Percentiles rank a stretch among this genome's conserved stretches.
Evolutionary conservation across 257 asterid genomes (phyloP).

Genomic region (Fraxinus excelsior): DNA sequence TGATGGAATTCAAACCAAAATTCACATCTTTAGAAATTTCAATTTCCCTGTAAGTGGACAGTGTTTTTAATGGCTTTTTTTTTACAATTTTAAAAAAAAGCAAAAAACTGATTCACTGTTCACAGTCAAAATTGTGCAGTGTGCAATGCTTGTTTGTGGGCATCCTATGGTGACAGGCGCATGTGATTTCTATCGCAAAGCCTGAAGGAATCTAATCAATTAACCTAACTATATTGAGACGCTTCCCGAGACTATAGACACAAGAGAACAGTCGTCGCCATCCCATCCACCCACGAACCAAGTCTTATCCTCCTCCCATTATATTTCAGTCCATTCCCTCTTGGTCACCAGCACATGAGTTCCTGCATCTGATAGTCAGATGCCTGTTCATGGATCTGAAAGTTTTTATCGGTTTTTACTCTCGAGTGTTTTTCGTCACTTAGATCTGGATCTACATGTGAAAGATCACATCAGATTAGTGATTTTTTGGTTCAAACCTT

Average conservation of each 20-base stretch:
- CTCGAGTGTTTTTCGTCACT: neutral
- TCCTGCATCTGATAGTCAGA: neutral
- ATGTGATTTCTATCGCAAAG: neutral
- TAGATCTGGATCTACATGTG: neutral
- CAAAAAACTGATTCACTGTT: neutral
- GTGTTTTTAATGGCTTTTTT: neutral
- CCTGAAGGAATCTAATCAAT: neutral
- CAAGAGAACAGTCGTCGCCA: neutral
- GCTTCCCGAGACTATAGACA: neutral
- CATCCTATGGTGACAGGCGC: neutral
- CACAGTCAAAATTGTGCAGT: neutral
- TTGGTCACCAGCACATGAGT: neutral
- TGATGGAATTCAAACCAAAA: neutral
- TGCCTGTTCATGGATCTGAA: neutral
- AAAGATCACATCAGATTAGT: neutral
- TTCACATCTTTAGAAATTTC: neutral
- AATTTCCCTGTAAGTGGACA: neutral
- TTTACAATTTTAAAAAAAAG: neutral
- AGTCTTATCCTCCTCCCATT: neutral
- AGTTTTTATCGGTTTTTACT: neutral
- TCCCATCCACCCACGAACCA: neutral
- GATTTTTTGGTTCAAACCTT: neutral
- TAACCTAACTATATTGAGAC: neutral
- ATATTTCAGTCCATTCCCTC: neutral
- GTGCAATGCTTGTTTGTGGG: neutral